phyloP scores from a whole-genome alignment of 768 basidiomycete species.

The Ramaria sp. region DNA sequence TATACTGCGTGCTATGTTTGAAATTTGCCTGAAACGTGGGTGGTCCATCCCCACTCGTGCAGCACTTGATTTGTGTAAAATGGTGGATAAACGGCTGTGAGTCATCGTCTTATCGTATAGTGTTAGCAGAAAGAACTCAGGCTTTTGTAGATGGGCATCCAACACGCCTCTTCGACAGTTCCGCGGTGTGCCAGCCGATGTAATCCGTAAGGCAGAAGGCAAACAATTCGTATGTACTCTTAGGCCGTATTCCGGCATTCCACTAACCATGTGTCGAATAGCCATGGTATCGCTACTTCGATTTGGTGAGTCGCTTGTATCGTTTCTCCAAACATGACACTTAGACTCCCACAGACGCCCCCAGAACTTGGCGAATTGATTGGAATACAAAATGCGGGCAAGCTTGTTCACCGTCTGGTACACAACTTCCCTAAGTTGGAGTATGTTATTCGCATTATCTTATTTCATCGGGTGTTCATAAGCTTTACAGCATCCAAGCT shows the following conservation, averaged over 20 bases:
- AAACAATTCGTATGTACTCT: slow-evolving; percentile 80
- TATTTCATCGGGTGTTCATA: too few relatives aligned
- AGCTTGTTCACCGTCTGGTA: slow-evolving; percentile 83
- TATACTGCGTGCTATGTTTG: slow-evolving; percentile 92
- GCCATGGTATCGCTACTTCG: slow-evolving; percentile 98
- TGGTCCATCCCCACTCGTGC: slow-evolving; percentile 93
- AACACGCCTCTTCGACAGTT: slow-evolving; percentile 98
- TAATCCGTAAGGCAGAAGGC: slow-evolving; percentile 84
- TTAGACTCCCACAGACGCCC: slow-evolving; percentile 34
- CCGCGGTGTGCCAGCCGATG: slow-evolving; percentile 78
- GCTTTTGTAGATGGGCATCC: slow-evolving; percentile 71
- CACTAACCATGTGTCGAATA: slow-evolving; percentile 17
- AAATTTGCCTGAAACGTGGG: slow-evolving; percentile 96
- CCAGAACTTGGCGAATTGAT: slow-evolving; percentile 94
- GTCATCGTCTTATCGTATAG: slow-evolving; percentile 16
- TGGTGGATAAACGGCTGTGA: slow-evolving; percentile 81
- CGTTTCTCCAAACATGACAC: neutral
- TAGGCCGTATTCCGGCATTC: neutral
- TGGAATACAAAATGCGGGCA: slow-evolving; percentile 87
- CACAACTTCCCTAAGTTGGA: slow-evolving; percentile 95
- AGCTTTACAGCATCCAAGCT: slow-evolving; percentile 59
- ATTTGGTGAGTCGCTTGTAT: slow-evolving; percentile 38
- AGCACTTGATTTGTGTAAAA: slow-evolving; percentile 90
- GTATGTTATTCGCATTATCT: slow-evolving; percentile 28
- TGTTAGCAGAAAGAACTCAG: slow-evolving; percentile 5